Percentiles rank a stretch among this genome's conserved stretches.
Evolutionary conservation across 495 filamentous ascomycete species (phyloP).

Genomic region (Hypoxylon cercidicola): DNA sequence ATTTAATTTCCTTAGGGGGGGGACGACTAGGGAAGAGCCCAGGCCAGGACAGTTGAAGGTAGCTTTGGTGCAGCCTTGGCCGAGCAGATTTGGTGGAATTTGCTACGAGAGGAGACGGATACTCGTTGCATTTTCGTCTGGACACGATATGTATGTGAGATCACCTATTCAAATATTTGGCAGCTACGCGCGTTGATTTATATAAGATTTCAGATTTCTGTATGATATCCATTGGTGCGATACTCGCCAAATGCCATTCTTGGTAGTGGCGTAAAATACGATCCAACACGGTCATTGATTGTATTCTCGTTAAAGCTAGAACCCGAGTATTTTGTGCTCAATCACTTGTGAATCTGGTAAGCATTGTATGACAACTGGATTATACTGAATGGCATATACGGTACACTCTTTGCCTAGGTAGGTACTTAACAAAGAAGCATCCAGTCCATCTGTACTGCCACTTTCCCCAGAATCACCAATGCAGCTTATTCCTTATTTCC

Average conservation of each 20-base stretch:
- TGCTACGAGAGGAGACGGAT: constrained; percentile 3
- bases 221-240: background rate
- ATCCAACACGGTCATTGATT: too few relatives aligned
- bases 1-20: too few relatives aligned
- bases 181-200: constrained; percentile 1
- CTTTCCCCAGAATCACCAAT: background rate
- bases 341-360: too few relatives aligned
- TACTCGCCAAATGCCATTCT: background rate
- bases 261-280: too few relatives aligned
- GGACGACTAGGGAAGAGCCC: too few relatives aligned
- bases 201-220: constrained; percentile 6
- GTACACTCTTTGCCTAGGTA: constrained; percentile 10
- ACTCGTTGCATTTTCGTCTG: constrained; percentile 31
- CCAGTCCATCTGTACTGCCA: background rate
- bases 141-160: constrained; percentile 31
- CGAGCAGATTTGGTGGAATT: constrained; percentile 4
- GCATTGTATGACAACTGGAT: constrained; percentile 5
- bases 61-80: background rate
- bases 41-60: background rate
- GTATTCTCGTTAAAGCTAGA: too few relatives aligned
- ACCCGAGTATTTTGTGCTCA: too few relatives aligned
- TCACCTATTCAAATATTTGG: constrained; percentile 21
- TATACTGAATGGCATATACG: background rate
- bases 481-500: background rate
- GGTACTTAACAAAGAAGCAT: too few relatives aligned